A percentile compares a stretch with the other conserved stretches of the same genome.
These are phyloP conservation scores for Botryosphaeria dothidea DNA, from an alignment of 2,329 filamentous ascomycete species.

Conservation along the genomic window DNA sequence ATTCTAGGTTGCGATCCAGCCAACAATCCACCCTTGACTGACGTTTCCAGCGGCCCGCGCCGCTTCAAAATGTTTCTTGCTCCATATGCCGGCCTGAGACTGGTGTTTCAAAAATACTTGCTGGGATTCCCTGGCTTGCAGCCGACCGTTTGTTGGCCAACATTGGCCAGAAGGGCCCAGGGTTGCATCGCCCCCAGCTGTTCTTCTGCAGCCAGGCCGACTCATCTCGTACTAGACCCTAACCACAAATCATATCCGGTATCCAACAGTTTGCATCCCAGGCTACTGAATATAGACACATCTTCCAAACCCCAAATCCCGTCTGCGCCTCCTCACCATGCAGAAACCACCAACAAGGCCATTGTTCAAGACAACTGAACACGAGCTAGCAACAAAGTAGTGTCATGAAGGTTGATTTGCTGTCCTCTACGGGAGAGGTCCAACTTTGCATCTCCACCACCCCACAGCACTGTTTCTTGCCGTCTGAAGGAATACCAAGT, in stretches of 20 bases:
- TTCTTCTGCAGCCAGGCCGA: neutral
- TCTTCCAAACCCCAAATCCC: neutral
- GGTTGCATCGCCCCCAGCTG: neutral
- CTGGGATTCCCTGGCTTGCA: neutral
- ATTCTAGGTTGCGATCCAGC: neutral
- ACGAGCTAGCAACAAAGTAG: neutral
- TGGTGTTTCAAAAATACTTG: neutral
- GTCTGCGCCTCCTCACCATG: neutral
- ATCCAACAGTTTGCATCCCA: constrained; percentile 5
- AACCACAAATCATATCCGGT: neutral
- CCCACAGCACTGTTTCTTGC: neutral
- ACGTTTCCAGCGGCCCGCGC: neutral
- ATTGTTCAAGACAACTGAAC: neutral
- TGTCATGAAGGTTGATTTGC: neutral
- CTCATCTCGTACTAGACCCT: neutral
- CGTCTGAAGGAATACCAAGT: neutral
- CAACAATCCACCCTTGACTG: neutral
- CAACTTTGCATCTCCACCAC: neutral
- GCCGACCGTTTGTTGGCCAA: neutral
- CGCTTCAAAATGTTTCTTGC: neutral
- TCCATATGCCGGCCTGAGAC: neutral
- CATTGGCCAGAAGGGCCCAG: neutral
- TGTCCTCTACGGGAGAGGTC: neutral
- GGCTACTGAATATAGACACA: neutral
- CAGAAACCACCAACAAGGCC: neutral